Conservation (phyloP, 257 asterid species). For the Ballota nigra region DNA sequence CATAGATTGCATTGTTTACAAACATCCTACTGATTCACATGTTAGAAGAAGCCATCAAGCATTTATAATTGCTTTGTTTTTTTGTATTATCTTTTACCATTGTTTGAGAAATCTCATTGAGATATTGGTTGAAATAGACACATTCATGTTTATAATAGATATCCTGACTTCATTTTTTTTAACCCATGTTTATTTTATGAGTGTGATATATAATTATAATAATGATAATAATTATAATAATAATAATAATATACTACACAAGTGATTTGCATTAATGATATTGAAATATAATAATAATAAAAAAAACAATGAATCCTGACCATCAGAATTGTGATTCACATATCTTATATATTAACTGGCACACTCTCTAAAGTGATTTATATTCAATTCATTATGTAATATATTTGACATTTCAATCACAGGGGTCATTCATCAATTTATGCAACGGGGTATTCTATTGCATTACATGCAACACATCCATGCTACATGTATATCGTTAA, state of each 20-base stretch:
- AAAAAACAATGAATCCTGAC: neutral
- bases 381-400: neutral
- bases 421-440: too few relatives aligned
- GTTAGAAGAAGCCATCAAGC: neutral
- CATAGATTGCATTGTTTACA: neutral
- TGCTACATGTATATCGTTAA: neutral
- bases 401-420: neutral
- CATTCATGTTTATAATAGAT: neutral
- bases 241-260: neutral
- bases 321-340: neutral
- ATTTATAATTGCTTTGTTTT: neutral
- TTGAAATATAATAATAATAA: neutral
- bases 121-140: neutral
- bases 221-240: too few relatives aligned
- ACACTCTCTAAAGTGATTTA: neutral
- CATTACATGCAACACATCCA: neutral
- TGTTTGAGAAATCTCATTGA: neutral
- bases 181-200: neutral
- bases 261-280: neutral
- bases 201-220: too few relatives aligned
- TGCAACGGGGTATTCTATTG: neutral
- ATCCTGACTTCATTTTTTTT: neutral
- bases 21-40: neutral
- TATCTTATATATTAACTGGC: too few relatives aligned
- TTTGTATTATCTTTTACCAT: neutral